Evolutionary conservation across 2,329 filamentous ascomycete genomes (phyloP), one percentile per base, ranked within the genome.

Genomic region (Trichothecium sympodiale): DNA sequence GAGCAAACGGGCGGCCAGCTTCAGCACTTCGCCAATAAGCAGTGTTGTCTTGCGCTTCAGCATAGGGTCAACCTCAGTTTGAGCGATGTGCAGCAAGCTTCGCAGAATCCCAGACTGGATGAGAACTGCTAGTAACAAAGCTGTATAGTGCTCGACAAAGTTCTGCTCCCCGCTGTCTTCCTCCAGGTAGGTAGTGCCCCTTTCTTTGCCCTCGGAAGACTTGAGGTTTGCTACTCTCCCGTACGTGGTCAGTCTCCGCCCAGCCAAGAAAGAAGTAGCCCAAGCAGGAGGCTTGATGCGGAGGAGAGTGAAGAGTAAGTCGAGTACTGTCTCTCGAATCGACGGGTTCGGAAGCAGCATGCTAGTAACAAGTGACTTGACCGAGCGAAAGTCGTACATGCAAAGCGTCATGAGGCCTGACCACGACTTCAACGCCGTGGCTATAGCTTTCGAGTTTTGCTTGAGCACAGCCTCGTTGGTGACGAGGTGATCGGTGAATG

Each of bases 181-280:
- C 29, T 83, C 75, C 15, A 70, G 64, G 25, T 74, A 70, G 38
- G 67, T 66, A 7, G 64, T 54, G 17, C 71, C 64, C 30, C 65
- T 53, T 15, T 62, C 60, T 41, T 71, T 71, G 12, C 52, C 54
- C 7, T 61, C 57, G 18, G 77, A 67, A 2, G 78, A 69, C 45
- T 84, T 86, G 35, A 96, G 63, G 41, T 86, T 91, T 7, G 86
- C 79, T 27, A 96, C 88, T 48, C 93, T 75, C n/a, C 88, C 89
- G 55, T 98, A 98, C 0, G 91, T 98, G 1, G 93, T 98, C 32
- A 98, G 66, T 40, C 93, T 73, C 44, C 91, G 76, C 7, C 91
- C 93, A 26, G 93, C 91, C 32, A 98, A 71, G 54, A 94, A 98
- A 0, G 89, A 93, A 0, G 86, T 88, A 7, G 91, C 93, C 91